Percentiles rank a stretch among this genome's conserved stretches.
These are phyloP conservation scores for Chaetomiaceae sp. DNA, from an alignment of 2,329 filamentous ascomycete species.

Conservation along the genomic window DNA sequence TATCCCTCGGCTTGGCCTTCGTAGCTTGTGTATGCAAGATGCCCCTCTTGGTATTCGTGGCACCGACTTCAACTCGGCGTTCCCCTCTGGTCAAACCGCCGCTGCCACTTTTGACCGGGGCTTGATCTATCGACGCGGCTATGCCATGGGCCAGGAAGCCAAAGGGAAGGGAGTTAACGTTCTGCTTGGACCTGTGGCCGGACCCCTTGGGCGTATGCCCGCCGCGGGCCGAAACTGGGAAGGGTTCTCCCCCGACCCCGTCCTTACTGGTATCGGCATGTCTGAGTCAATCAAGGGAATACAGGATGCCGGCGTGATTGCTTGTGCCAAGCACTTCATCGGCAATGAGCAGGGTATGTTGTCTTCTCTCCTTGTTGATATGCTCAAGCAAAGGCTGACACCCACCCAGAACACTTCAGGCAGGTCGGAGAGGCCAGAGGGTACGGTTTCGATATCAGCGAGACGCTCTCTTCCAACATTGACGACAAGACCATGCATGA, in stretches of 20 bases:
- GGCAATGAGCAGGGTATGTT: constrained; percentile 57
- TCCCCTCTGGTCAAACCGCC: constrained; percentile 71
- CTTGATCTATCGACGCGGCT: constrained; percentile 65
- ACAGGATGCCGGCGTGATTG: constrained; percentile 73
- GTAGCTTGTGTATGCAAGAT: constrained; percentile 79
- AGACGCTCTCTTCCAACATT: constrained; percentile 48
- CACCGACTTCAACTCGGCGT: constrained; percentile 75
- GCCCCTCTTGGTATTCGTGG: constrained; percentile 75
- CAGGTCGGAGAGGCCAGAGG: constrained; percentile 52
- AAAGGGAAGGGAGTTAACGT: constrained; percentile 69
- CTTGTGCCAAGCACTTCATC: constrained; percentile 71
- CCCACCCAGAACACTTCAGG: constrained; percentile 62
- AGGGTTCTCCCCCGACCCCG: constrained; percentile 67
- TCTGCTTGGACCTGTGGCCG: constrained; percentile 68
- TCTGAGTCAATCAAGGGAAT: constrained; percentile 72
- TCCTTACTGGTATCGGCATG: constrained; percentile 67
- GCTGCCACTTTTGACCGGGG: constrained; percentile 77
- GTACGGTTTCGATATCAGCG: constrained; percentile 59
- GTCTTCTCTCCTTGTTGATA: constrained; percentile 14
- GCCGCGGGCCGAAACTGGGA: constrained; percentile 71
- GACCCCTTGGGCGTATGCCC: constrained; percentile 63
- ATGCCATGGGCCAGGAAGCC: constrained; percentile 68
- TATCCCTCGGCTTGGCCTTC: constrained; percentile 64
- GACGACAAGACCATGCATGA: constrained; percentile 59
- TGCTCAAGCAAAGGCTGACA: constrained; percentile 21